Evolutionary conservation across 352 stramenopile genomes (phyloP).

Genomic region (Sclerospora graminicola): DNA sequence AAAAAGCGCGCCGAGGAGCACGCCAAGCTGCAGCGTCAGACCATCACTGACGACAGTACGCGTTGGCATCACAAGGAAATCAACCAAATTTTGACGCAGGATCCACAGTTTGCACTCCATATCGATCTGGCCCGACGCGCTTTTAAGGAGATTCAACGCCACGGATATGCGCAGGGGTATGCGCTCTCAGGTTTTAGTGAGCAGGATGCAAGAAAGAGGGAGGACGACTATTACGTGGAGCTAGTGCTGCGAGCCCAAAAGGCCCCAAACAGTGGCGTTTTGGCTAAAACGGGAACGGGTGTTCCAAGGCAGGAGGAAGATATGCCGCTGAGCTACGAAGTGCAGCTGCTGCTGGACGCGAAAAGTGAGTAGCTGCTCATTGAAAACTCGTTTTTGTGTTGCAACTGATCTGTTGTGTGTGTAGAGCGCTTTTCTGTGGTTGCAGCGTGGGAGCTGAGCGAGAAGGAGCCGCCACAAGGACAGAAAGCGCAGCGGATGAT

Average conservation of each 20-base stretch:
- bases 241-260: slow-evolving; percentile 19
- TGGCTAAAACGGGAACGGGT: slow-evolving; percentile 16
- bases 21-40: slow-evolving; percentile 15
- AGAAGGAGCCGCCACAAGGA: slow-evolving; percentile 14
- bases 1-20: slow-evolving; percentile 25
- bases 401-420: slow-evolving; percentile 2
- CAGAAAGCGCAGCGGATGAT: slow-evolving; percentile 18
- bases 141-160: slow-evolving; percentile 43
- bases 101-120: slow-evolving; percentile 38
- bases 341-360: slow-evolving; percentile 38
- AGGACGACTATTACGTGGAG: slow-evolving; percentile 19
- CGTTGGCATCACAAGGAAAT: slow-evolving; percentile 22
- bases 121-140: slow-evolving; percentile 34
- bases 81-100: slow-evolving; percentile 24
- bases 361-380: slow-evolving; percentile 13
- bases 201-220: slow-evolving; percentile 9
- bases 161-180: slow-evolving; percentile 50
- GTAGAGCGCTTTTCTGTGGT: slow-evolving; percentile 45
- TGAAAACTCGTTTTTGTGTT: neutral
- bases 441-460: slow-evolving; percentile 45
- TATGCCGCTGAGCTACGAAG: slow-evolving; percentile 26
- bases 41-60: slow-evolving; percentile 13
- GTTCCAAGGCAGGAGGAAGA: slow-evolving; percentile 15
- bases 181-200: slow-evolving; percentile 46
- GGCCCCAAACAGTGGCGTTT: slow-evolving; percentile 12